Conservation (phyloP, 805 yeast species). For the Schizosaccharomyces japonicus region DNA sequence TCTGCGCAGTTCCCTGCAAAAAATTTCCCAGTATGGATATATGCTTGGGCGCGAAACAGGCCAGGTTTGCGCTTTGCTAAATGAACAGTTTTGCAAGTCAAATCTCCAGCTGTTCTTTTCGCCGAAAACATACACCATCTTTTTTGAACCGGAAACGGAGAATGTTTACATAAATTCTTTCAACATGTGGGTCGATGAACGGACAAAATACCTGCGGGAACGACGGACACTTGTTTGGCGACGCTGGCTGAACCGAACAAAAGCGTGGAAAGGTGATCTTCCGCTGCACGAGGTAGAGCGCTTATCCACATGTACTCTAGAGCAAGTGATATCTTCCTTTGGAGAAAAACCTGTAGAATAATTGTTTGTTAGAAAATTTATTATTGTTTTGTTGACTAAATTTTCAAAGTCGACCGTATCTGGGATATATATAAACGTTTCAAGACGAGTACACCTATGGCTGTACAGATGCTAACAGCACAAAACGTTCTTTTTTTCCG, state of each 20-base stretch:
- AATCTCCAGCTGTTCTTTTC: neutral
- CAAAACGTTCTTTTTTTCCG: neutral
- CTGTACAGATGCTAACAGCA: neutral
- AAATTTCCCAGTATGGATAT: neutral
- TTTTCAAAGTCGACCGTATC: no score
- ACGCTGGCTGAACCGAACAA: neutral
- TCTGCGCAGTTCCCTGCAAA: conserved; percentile 14
- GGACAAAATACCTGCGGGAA: neutral
- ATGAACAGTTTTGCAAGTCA: conserved; percentile 1
- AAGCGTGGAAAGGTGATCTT: neutral
- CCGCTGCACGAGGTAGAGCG: neutral
- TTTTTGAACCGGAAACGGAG: neutral
- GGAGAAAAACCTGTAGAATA: neutral
- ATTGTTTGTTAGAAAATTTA: neutral
- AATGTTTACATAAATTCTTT: neutral
- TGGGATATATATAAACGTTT: no score
- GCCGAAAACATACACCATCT: neutral
- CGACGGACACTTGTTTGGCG: neutral
- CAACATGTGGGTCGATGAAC: neutral
- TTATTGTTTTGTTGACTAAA: neutral
- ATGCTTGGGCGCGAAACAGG: neutral
- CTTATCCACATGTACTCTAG: neutral
- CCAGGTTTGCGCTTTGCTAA: neutral
- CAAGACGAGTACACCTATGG: no score
- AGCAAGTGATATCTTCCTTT: neutral